Percentiles rank a stretch among this genome's conserved stretches.
phyloP scores from a whole-genome alignment of 2,329 filamentous ascomycete species.

The Colletotrichum plurivorum region DNA sequence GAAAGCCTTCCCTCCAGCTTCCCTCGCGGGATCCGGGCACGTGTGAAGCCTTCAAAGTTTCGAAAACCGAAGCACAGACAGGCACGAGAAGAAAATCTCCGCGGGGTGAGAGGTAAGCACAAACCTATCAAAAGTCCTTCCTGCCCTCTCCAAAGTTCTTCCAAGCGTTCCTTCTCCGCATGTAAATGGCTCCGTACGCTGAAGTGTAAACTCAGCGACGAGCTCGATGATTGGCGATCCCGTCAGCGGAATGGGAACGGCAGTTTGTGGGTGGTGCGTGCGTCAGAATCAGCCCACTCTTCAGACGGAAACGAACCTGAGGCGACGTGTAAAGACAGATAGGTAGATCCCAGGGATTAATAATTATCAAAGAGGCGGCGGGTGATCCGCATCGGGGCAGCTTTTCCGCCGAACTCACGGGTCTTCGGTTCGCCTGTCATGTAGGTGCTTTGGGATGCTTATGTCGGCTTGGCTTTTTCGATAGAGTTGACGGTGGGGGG shows the following conservation, averaged over 20 bases:
- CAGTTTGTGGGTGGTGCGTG: neutral
- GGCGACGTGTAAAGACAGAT: neutral
- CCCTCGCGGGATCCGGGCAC: too few species aligned
- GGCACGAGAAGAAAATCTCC: neutral
- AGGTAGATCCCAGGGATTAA: too few species aligned
- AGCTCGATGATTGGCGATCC: conserved; percentile 16
- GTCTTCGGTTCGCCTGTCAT: too few species aligned
- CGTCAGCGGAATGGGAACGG: neutral
- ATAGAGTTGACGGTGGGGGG: conserved; percentile 2
- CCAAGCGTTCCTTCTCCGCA: conserved; percentile 6
- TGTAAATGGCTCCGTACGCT: neutral
- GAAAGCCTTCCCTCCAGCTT: too few species aligned
- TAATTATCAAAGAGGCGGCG: too few species aligned
- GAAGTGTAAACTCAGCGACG: neutral
- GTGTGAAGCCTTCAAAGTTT: neutral
- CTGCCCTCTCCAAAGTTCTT: conserved; percentile 3
- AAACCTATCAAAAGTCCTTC: neutral
- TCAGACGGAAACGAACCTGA: neutral
- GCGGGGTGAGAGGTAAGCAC: neutral
- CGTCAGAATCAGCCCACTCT: conserved; percentile 7
- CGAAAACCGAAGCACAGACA: neutral
- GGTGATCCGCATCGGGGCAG: too few species aligned
- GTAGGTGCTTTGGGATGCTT: neutral
- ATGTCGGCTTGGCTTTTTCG: conserved; percentile 5
- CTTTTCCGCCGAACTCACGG: too few species aligned